phyloP scores from a whole-genome alignment of 176 grass and related monocot genomes.

The Oryza punctata region DNA sequence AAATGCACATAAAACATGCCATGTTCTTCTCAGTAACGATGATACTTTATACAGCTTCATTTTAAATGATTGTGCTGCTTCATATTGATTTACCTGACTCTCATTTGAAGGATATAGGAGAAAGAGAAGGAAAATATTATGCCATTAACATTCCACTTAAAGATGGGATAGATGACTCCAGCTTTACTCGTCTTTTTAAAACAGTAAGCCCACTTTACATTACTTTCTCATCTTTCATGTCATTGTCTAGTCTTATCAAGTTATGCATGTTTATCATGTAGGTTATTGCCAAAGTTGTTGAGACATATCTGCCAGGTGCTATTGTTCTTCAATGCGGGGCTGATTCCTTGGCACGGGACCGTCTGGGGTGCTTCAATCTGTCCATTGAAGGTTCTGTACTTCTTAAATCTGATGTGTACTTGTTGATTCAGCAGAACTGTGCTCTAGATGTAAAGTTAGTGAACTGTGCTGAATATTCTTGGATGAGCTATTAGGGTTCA shows the following conservation, averaged over 20 bases:
- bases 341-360: conserved; percentile 97
- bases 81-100: conserved; percentile 24
- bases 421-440: background rate
- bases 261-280: conserved; percentile 50
- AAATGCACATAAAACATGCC: background rate
- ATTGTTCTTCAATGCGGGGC: conserved; percentile 99
- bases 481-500: background rate
- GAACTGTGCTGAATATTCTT: background rate
- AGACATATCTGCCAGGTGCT: conserved; percentile 87
- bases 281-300: conserved; percentile 96
- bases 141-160: conserved; percentile 98
- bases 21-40: background rate
- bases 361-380: conserved; percentile 96
- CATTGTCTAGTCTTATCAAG: background rate
- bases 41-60: background rate
- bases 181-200: conserved; percentile 96
- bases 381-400: conserved; percentile 85
- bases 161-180: conserved; percentile 94
- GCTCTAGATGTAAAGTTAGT: conserved; percentile 4
- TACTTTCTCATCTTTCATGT: conserved; percentile 21
- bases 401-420: conserved; percentile 20
- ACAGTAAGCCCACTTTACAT: conserved; percentile 41
- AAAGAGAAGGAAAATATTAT: conserved; percentile 98
- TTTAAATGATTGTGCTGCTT: conserved; percentile 15
- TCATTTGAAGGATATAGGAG: conserved; percentile 85